Conservation (phyloP, 805 yeast genomes). For the Yarrowia alimentaria region DNA sequence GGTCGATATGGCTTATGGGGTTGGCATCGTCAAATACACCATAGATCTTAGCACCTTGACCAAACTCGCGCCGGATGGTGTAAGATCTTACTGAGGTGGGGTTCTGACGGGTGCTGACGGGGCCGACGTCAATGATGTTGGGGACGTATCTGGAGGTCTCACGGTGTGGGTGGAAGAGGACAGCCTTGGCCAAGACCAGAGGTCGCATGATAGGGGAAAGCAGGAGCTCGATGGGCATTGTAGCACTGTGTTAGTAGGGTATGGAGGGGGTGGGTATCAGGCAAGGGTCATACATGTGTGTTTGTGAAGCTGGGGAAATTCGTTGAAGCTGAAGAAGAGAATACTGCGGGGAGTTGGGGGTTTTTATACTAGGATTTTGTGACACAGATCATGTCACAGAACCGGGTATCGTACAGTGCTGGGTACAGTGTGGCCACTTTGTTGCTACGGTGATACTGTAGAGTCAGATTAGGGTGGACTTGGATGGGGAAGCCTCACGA, state of each 20-base stretch:
- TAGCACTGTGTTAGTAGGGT: constrained; percentile 27
- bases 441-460: too few relatives aligned
- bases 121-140: constrained; percentile 47
- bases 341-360: not conserved
- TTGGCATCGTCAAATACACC: constrained; percentile 53
- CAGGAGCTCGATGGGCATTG: constrained; percentile 60
- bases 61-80: constrained; percentile 55
- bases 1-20: constrained; percentile 34
- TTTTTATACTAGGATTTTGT: constrained; percentile 4
- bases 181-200: constrained; percentile 53
- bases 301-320: constrained; percentile 23
- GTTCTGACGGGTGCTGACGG: constrained; percentile 9
- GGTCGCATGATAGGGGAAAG: constrained; percentile 63
- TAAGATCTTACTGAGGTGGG: constrained; percentile 43
- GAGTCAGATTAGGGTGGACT: too few relatives aligned
- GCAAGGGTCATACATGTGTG: constrained; percentile 18
- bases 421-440: too few relatives aligned
- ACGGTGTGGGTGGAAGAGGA: constrained; percentile 56
- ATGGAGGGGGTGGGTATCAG: not conserved
- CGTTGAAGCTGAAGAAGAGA: constrained; percentile 20
- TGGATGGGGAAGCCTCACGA: too few relatives aligned
- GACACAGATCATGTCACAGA: constrained; percentile 7
- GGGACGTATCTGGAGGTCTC: constrained; percentile 58
- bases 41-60: constrained; percentile 57
- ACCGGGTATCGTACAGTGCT: not conserved